Conservation (phyloP, 2,329 filamentous ascomycete species). For the Scedosporium minutisporum region DNA sequence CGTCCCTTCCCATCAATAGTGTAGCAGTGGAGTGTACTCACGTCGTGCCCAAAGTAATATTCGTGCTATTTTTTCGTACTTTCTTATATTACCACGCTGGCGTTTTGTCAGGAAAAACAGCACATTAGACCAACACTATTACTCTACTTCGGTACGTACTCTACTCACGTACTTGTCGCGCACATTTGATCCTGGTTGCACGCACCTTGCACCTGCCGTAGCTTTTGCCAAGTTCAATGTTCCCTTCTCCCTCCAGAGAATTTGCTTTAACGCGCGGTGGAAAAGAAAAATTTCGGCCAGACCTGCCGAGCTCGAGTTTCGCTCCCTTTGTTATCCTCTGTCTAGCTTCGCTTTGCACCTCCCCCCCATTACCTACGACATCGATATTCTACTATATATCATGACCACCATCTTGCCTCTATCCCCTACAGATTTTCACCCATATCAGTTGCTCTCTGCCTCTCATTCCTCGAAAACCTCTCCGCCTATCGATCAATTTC, state of each 20-base stretch:
- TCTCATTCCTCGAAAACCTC: background rate
- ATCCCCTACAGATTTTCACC: background rate
- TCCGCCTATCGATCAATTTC: background rate
- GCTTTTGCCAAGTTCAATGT: background rate
- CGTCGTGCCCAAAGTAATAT: too few relatives aligned
- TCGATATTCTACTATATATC: background rate
- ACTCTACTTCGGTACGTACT: too few relatives aligned
- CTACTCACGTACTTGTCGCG: background rate
- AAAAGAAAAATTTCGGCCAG: background rate
- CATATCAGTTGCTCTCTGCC: background rate
- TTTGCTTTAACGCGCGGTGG: background rate
- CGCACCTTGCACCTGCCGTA: background rate
- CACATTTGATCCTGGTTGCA: background rate
- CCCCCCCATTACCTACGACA: background rate
- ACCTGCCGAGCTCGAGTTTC: background rate
- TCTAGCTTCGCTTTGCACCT: background rate
- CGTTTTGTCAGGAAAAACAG: too few relatives aligned
- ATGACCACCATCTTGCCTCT: background rate
- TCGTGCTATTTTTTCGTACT: too few relatives aligned
- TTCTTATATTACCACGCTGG: too few relatives aligned
- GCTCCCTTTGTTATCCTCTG: background rate
- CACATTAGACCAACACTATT: too few relatives aligned
- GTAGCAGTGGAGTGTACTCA: too few relatives aligned
- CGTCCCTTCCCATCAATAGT: too few relatives aligned
- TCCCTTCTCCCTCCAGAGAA: background rate